Conservation (phyloP, 768 basidiomycete species). For the Mycena galopus region DNA sequence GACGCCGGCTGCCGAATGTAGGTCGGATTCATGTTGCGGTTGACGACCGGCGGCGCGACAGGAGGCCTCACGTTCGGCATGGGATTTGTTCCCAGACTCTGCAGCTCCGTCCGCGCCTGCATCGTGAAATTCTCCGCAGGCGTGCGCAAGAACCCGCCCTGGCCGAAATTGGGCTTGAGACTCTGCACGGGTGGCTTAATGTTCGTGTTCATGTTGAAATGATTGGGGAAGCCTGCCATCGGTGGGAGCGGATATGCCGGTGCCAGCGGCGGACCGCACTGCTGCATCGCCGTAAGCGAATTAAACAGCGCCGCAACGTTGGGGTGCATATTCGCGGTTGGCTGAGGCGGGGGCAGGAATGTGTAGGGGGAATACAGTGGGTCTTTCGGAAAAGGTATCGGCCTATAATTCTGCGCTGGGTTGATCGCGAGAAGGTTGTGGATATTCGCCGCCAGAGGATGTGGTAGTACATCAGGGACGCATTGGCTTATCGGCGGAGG, state of each 20-base stretch:
- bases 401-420: not conserved
- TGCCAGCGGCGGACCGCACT: not conserved
- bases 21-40: not conserved
- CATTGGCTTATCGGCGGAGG: not conserved
- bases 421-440: not conserved
- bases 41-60: not conserved
- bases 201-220: conserved; percentile 5
- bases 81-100: not conserved
- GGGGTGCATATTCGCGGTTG: conserved; percentile 4
- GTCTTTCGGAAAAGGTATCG: conserved; percentile 5
- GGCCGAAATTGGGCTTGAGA: not conserved
- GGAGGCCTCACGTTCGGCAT: not conserved
- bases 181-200: not conserved
- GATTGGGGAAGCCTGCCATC: conserved; percentile 5
- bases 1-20: not conserved
- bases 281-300: conserved; percentile 1
- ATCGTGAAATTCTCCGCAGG: not conserved
- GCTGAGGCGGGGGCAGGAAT: not conserved
- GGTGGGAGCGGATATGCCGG: not conserved
- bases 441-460: conserved; percentile 13
- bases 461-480: not conserved
- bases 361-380: conserved; percentile 35
- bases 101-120: conserved; percentile 2
- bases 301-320: conserved; percentile 19
- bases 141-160: not conserved